These are phyloP conservation scores for Colletotrichum sidae DNA, from an alignment of 2,329 filamentous ascomycete genomes.

Conservation along the genomic window DNA sequence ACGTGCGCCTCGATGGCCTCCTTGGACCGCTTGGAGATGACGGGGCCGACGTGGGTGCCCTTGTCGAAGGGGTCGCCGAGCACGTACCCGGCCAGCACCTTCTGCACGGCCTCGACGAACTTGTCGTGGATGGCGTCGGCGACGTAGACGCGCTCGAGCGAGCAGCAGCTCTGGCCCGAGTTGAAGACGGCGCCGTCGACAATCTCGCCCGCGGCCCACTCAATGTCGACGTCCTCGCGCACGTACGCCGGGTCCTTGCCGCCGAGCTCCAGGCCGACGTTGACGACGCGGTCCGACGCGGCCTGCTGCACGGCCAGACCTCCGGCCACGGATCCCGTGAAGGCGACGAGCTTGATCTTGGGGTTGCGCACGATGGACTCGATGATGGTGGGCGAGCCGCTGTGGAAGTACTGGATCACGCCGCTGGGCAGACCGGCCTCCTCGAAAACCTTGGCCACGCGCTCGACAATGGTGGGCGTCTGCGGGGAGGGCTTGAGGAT, in stretches of 20 bases:
- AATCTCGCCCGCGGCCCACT: conserved; percentile 93
- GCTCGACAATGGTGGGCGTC: conserved; percentile 91
- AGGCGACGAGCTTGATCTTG: conserved; percentile 84
- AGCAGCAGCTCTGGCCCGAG: conserved; percentile 97
- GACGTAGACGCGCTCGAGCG: conserved; percentile 92
- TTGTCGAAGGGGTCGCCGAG: conserved; percentile 89
- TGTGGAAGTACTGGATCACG: conserved; percentile 93
- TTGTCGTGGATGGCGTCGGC: conserved; percentile 85
- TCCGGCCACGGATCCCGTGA: conserved; percentile 91
- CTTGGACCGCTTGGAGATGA: conserved; percentile 84
- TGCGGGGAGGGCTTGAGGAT: conserved; percentile 96
- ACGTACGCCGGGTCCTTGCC: conserved; percentile 97
- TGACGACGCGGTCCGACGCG: conserved; percentile 84
- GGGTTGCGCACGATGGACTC: conserved; percentile 83
- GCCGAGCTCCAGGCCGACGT: conserved; percentile 90
- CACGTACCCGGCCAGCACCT: conserved; percentile 83
- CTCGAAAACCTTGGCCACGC: conserved; percentile 79
- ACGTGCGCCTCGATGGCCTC: conserved; percentile 83
- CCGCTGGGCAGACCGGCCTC: conserved; percentile 85
- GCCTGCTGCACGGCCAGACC: conserved; percentile 88
- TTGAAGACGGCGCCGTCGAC: conserved; percentile 98
- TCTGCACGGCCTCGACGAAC: conserved; percentile 83
- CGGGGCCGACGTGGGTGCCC: conserved; percentile 85
- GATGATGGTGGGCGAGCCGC: conserved; percentile 80
- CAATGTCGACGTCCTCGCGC: conserved; percentile 84